Evolutionary conservation across 805 yeast species (phyloP).

Genomic region (Vanderwaltozyma polyspora): DNA sequence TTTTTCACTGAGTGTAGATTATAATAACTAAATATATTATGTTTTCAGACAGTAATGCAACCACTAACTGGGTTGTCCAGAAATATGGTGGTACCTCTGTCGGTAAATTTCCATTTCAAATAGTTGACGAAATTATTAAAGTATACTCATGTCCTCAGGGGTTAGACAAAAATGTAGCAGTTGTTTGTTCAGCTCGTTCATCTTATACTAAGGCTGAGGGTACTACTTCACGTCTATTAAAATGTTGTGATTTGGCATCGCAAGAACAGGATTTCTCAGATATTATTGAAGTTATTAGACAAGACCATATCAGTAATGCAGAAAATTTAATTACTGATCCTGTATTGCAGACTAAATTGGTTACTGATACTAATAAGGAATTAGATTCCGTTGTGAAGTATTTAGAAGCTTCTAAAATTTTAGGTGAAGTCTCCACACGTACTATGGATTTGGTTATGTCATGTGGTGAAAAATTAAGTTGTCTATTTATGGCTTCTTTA

Average conservation of each 20-base stretch:
- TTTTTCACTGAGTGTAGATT: too few relatives aligned
- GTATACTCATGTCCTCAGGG: conserved; percentile 29
- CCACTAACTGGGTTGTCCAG: conserved; percentile 62
- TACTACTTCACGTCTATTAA: conserved; percentile 76
- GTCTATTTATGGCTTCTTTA: conserved; percentile 77
- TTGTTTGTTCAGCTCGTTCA: conserved; percentile 93
- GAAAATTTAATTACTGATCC: conserved; percentile 34
- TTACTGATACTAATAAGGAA: conserved; percentile 51
- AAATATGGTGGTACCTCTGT: conserved; percentile 97
- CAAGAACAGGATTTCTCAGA: conserved; percentile 45
- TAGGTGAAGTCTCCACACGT: conserved; percentile 83
- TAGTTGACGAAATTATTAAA: conserved; percentile 74
- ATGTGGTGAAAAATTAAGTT: conserved; percentile 86
- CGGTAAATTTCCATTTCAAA: conserved; percentile 82
- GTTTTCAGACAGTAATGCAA: conserved; percentile 2
- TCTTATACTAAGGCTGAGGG: conserved; percentile 88
- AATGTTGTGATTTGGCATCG: conserved; percentile 72
- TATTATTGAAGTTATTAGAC: conserved; percentile 55
- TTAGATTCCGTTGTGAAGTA: conserved; percentile 57
- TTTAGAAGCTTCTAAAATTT: conserved; percentile 76
- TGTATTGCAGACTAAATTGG: conserved; percentile 40
- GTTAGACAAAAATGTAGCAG: conserved; percentile 57
- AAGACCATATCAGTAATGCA: conserved; percentile 75
- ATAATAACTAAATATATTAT: too few relatives aligned
- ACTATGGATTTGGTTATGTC: conserved; percentile 86